Evolutionary conservation across 2,329 filamentous ascomycete genomes (phyloP), one percentile per base, ranked within the genome.

Genomic region (Bipolaris cookei): DNA sequence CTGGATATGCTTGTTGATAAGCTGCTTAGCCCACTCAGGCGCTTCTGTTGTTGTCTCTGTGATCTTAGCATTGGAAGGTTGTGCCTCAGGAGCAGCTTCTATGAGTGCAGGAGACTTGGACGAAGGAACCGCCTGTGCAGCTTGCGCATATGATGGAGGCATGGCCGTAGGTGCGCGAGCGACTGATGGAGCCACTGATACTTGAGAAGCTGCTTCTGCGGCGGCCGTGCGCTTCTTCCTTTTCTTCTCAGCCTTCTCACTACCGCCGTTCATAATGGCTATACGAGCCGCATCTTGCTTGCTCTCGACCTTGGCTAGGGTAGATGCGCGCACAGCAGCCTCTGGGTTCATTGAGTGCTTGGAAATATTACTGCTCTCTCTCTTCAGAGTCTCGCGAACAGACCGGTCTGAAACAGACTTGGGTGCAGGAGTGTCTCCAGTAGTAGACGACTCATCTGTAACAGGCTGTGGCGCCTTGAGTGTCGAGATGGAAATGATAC

Each of bases 401-500:
- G 75, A 76, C 45, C 73, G 70, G 39, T 76, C 73, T 35, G 74
- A 75, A 14, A 66, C 65, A 30, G 73, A 70, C 62, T 71, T 75
- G 7, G 69, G 71, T n/a, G 66, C 66, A 55, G 72, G 61, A 25
- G 67, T 68, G 25, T 75, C 73, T 37, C 74, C 73, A 53, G 65
- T 78, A 72, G 61, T 81, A 66, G 67, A 80, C 57, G 70, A 72
- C 43, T 76, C 73, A 38, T 72, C 71, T 18, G 65, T 61, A 25
- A 67, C 55, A 55, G 69, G 65, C 42, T 70, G 66, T 5, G 74
- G 69, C 32, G 70, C 67, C 51, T 76, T 66, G 64, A 97, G 83
- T 69, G 91, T 89, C 32, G 86, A 84, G 49, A 97, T 88, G 38
- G 86, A 86, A 56, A 97, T 90, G 25, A 90, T 80, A 7, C 90